Conservation (phyloP, 176 grass and related monocot species). For the Aegilops longissima region DNA sequence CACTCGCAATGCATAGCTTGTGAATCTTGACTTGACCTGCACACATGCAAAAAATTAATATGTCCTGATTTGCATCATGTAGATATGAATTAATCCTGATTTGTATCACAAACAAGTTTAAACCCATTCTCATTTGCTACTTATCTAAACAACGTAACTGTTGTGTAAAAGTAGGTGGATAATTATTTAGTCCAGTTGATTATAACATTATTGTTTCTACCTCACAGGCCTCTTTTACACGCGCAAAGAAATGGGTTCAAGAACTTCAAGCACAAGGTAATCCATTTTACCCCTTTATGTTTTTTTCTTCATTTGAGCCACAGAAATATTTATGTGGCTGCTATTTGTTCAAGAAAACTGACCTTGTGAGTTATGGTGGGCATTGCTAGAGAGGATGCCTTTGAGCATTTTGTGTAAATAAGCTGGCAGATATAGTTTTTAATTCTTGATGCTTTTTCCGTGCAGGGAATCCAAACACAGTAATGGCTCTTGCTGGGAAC, state of each 20-base stretch:
- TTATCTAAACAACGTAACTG: neutral
- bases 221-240: slow-evolving; percentile 70
- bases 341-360: neutral
- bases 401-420: neutral
- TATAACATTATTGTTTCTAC: slow-evolving; percentile 12
- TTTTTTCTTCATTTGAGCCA: neutral
- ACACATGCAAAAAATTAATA: neutral
- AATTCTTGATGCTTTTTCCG: slow-evolving; percentile 1
- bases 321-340: neutral
- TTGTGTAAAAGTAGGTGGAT: neutral
- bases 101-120: neutral
- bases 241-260: slow-evolving; percentile 95
- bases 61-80: neutral
- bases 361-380: neutral
- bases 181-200: neutral
- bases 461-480: slow-evolving; percentile 76
- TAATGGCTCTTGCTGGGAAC: slow-evolving; percentile 96
- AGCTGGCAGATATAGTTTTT: neutral
- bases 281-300: neutral
- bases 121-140: neutral
- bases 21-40: neutral
- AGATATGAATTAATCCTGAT: neutral
- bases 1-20: neutral
- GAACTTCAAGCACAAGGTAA: slow-evolving; percentile 94
- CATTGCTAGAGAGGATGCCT: neutral